These are phyloP conservation scores for Neolentinus lepideus DNA, from an alignment of 1,284 basidiomycete species.

Conservation along the genomic window DNA sequence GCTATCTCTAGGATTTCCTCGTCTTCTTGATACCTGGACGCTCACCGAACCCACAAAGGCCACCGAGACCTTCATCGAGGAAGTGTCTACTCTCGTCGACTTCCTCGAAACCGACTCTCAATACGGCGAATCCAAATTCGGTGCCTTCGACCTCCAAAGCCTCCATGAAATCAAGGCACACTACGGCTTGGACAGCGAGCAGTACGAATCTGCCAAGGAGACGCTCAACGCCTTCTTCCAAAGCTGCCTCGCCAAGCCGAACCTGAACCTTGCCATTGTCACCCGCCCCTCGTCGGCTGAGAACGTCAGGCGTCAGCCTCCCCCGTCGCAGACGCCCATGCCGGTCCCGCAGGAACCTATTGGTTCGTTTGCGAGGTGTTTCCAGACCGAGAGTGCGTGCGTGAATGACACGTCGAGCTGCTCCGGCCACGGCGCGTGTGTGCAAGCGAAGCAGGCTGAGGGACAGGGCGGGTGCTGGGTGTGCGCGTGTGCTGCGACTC, in stretches of 20 bases:
- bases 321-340: slow-evolving; percentile 46
- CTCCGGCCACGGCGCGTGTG: slow-evolving; percentile 65
- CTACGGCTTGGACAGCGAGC: slow-evolving; percentile 43
- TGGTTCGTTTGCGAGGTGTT: slow-evolving; percentile 60
- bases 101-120: slow-evolving; percentile 38
- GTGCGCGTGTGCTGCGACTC: slow-evolving; percentile 57
- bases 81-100: slow-evolving; percentile 35
- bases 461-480: slow-evolving; percentile 56
- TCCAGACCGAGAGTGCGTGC: slow-evolving; percentile 46
- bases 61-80: slow-evolving; percentile 32
- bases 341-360: slow-evolving; percentile 50
- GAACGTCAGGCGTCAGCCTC: slow-evolving; percentile 23
- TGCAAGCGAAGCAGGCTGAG: slow-evolving; percentile 41
- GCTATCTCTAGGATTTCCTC: slow-evolving; percentile 21
- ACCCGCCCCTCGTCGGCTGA: slow-evolving; percentile 27
- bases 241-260: slow-evolving; percentile 27
- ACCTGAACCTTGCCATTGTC: slow-evolving; percentile 46
- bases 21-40: slow-evolving; percentile 35
- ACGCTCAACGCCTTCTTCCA: slow-evolving; percentile 38
- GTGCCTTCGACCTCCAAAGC: slow-evolving; percentile 50
- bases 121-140: slow-evolving; percentile 37
- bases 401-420: slow-evolving; percentile 56
- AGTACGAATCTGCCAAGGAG: slow-evolving; percentile 40
- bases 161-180: slow-evolving; percentile 37
- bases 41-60: slow-evolving; percentile 22